A percentile compares a stretch with the other conserved stretches of the same genome.
These are phyloP conservation scores for Phytomonas francai DNA, from an alignment of 208 protist genomes.

Conservation along the genomic window DNA sequence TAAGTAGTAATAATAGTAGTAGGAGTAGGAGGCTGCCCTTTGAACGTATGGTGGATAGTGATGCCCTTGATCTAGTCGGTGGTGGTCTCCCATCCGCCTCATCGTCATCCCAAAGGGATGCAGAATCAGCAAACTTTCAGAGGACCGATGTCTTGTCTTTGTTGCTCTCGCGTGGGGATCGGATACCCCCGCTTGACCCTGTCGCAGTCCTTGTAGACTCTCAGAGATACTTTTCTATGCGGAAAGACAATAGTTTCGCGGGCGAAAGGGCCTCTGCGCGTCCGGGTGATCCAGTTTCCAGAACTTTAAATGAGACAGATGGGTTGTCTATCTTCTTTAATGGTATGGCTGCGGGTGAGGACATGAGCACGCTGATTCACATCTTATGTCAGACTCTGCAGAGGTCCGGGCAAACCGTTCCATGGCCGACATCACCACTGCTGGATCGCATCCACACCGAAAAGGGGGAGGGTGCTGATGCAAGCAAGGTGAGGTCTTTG, in stretches of 20 bases:
- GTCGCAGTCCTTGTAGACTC: not conserved
- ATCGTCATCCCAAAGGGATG: not conserved
- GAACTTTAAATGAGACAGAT: not conserved
- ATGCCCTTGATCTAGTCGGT: not conserved
- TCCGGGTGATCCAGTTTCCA: not conserved
- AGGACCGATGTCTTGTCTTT: not conserved
- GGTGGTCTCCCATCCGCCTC: not conserved
- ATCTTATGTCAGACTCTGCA: slow-evolving; percentile 11
- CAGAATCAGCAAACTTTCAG: not conserved
- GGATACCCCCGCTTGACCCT: not conserved
- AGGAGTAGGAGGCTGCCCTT: not conserved
- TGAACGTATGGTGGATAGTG: not conserved
- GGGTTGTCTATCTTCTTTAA: slow-evolving; percentile 23
- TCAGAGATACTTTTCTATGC: not conserved
- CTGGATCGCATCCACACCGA: not conserved
- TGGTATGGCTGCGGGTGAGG: slow-evolving; percentile 33
- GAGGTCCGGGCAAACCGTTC: not conserved
- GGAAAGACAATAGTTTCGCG: not conserved
- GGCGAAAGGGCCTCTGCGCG: not conserved
- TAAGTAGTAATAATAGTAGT: not conserved
- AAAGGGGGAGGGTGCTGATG: not conserved
- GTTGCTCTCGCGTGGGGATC: not conserved
- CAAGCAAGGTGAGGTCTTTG: not conserved
- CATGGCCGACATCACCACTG: not conserved
- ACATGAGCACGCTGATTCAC: slow-evolving; percentile 23